Evolutionary conservation across 2,329 filamentous ascomycete genomes (phyloP), one percentile per base, ranked within the genome.

Genomic region (Aureobasidium sp.): DNA sequence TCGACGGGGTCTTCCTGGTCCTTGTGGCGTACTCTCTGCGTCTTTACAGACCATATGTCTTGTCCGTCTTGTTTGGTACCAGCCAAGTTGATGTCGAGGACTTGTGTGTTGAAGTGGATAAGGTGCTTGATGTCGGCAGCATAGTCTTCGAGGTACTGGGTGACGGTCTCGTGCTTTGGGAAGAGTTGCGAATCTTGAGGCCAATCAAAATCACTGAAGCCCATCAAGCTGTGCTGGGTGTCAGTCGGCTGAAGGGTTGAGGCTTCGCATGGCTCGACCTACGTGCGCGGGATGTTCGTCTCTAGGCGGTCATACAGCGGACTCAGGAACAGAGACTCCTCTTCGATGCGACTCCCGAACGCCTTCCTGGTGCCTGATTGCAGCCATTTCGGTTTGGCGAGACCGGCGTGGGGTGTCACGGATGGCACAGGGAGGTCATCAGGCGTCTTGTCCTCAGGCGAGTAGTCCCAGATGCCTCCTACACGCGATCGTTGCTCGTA

Each of bases 391-490:
- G 89, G 88, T 61, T 81, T 78, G 65, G 92, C 88, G 0, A 82
- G 78, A 29, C 83, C 80, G 48, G 81, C 80, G 68, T 83, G 69
- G 3, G 82, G 82, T 30, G 83, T 81, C n/a, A 84, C 84, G 70
- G 91, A 88, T 8, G 91, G 91, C 41, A 93, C 68, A 1, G 68
- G 65, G 49, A 78, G 73, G 11, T 70, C 68, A 48, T 73, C 72
- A 67, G 80, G 67, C 70, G 81, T 63, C 67, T 81, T 64, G 71
- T 78, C 69, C 42, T 63, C 64, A 1, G 78, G 76, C 65, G 81
- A 86, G 73, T 95, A 91, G 69, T 91, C 88, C 93, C 93, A 97
- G 10, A 94, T 84, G 2, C 94, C 93, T 62, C 91, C 93, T 7
- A 88, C 83, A 52, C 84, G 81, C 48, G 81, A 77, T 66, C 91